Percentiles rank a stretch among this genome's conserved stretches.
phyloP scores from a whole-genome alignment of 2,329 filamentous ascomycete genomes.

The Acrodontium crateriforme region DNA sequence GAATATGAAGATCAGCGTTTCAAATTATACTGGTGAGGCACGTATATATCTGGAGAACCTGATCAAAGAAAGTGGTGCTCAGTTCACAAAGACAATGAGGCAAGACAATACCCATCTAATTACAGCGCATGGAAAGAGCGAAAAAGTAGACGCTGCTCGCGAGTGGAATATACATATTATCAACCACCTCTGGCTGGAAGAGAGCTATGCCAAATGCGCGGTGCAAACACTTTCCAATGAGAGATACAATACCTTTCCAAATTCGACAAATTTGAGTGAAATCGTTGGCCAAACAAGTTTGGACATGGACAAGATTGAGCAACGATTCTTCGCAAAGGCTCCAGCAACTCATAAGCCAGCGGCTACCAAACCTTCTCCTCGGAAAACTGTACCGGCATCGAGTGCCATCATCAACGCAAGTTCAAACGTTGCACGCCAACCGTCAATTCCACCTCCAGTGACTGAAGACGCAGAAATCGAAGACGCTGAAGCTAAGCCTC shows the following conservation, averaged over 20 bases:
- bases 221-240: constrained; percentile 56
- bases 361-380: constrained; percentile 5
- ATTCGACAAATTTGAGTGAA: constrained; percentile 80
- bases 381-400: constrained; percentile 10
- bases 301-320: constrained; percentile 58
- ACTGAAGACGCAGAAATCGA: constrained; percentile 12
- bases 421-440: constrained; percentile 1
- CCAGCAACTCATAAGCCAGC: constrained; percentile 1
- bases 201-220: constrained; percentile 84
- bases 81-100: constrained; percentile 90
- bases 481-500: constrained; percentile 7
- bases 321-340: constrained; percentile 43
- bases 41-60: constrained; percentile 88
- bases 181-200: constrained; percentile 95
- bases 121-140: constrained; percentile 75
- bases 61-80: constrained; percentile 67
- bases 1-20: constrained; percentile 67
- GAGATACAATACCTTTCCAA: constrained; percentile 76
- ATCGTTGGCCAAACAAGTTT: constrained; percentile 81
- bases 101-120: constrained; percentile 92
- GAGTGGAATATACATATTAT: constrained; percentile 87
- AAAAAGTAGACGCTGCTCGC: constrained; percentile 81
- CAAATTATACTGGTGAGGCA: constrained; percentile 92
- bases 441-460: background rate
- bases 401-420: constrained; percentile 5